phyloP scores from a whole-genome alignment of 1,284 basidiomycete species.

The Cutaneotrichosporon cutaneum region DNA sequence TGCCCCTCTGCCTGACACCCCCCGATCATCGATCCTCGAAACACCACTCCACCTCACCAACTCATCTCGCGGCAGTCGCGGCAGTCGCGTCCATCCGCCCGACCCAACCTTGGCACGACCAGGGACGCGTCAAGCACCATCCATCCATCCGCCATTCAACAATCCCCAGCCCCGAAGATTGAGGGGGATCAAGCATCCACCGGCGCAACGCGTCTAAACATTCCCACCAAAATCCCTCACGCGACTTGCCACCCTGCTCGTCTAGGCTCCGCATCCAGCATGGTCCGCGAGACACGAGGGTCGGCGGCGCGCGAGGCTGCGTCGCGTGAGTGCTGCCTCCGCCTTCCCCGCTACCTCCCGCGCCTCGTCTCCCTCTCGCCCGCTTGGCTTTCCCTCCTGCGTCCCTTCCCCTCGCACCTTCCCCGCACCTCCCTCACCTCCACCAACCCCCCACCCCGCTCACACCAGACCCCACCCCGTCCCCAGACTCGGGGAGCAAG shows the following conservation, averaged over 20 bases:
- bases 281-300: conserved; percentile 20
- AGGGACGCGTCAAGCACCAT: conserved; percentile 6
- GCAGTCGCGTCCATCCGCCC: conserved; percentile 5
- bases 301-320: conserved; percentile 17
- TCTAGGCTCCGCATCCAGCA: background rate
- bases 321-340: conserved; percentile 3
- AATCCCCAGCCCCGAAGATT: too few relatives aligned
- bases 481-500: background rate
- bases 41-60: too few relatives aligned
- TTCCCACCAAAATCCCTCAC: background rate
- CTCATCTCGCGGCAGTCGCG: too few relatives aligned
- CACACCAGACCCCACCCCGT: background rate
- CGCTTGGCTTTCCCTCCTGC: background rate
- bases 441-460: background rate
- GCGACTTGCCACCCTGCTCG: too few relatives aligned
- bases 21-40: too few relatives aligned
- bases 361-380: background rate
- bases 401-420: background rate
- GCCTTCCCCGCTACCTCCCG: too few relatives aligned
- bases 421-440: too few relatives aligned
- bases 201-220: background rate
- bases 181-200: background rate
- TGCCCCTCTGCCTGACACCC: too few relatives aligned
- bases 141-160: conserved; percentile 4
- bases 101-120: background rate